phyloP scores from a whole-genome alignment of 495 filamentous ascomycete genomes.

The Xylaria venustula region DNA sequence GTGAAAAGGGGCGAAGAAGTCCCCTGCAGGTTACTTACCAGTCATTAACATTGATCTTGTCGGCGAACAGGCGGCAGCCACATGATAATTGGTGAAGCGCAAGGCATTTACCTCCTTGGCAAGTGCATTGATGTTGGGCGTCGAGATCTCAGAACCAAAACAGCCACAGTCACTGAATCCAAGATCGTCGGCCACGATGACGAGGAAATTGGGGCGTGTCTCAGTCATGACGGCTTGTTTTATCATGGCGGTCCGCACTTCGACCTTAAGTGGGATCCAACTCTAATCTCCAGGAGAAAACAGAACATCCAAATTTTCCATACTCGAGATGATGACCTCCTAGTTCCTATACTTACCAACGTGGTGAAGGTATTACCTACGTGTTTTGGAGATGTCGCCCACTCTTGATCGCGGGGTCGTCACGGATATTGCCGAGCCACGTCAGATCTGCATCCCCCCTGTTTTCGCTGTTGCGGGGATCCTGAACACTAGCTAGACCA shows the following conservation, averaged over 20 bases:
- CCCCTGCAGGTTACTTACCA: constrained; percentile 19
- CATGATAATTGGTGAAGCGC: constrained; percentile 58
- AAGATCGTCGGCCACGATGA: constrained; percentile 59
- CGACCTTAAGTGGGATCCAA: not conserved
- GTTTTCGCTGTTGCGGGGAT: constrained; percentile 4
- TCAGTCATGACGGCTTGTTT: constrained; percentile 3
- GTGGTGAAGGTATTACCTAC: not conserved
- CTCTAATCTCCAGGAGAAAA: not conserved
- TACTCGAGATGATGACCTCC: not conserved
- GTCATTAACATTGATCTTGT: constrained; percentile 55
- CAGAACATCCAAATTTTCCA: not conserved
- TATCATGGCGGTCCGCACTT: not conserved
- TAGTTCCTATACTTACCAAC: not conserved
- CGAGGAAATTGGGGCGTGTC: constrained; percentile 52
- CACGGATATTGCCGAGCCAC: not conserved
- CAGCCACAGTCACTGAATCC: constrained; percentile 58
- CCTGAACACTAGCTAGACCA: not conserved
- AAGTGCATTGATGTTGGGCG: constrained; percentile 55
- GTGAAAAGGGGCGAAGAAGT: not conserved
- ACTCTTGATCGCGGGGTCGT: too few relatives aligned
- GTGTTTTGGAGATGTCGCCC: too few relatives aligned
- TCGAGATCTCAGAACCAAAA: constrained; percentile 59
- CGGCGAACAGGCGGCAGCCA: constrained; percentile 59
- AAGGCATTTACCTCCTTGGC: constrained; percentile 42
- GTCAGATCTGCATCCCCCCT: not conserved